Conservation (phyloP, 305 asterid genomes). For the Fraxinus platypoda region DNA sequence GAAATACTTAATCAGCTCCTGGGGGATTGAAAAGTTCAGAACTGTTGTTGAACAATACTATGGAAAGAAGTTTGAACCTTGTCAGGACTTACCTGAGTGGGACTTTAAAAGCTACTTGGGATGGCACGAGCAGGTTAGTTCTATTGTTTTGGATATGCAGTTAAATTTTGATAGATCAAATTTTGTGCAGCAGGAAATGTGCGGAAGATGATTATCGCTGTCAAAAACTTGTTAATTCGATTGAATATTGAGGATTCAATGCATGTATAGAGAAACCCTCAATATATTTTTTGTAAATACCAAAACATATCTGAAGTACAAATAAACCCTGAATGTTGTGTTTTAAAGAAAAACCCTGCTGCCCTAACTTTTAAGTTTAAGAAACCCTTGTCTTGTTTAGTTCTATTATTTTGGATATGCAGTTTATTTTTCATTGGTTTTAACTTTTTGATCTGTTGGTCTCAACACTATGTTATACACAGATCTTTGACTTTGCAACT, state of each 20-base stretch:
- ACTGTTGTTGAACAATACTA: slow-evolving; percentile 80
- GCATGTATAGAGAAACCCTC: not conserved
- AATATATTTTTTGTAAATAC: not conserved
- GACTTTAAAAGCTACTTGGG: slow-evolving; percentile 92
- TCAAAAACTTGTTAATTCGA: not conserved
- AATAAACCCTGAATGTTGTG: not conserved
- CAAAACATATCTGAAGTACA: not conserved
- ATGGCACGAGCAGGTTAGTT: slow-evolving; percentile 89
- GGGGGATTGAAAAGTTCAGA: slow-evolving; percentile 65
- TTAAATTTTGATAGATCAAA: not conserved
- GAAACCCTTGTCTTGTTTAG: slow-evolving; percentile 26
- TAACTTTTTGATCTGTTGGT: not conserved
- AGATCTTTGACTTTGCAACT: not conserved
- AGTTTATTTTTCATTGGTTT: not conserved
- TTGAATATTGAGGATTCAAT: not conserved
- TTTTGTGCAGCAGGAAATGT: not conserved
- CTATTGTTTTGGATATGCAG: not conserved
- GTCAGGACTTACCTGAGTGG: slow-evolving; percentile 87
- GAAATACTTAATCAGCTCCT: slow-evolving; percentile 72
- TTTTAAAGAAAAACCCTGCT: not conserved
- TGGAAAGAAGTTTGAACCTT: slow-evolving; percentile 78
- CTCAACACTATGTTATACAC: not conserved
- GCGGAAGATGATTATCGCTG: not conserved
- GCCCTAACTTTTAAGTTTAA: slow-evolving; percentile 6
- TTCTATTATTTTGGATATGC: not conserved